phyloP scores from a whole-genome alignment of 805 yeast genomes.

The Candida broadrunensis region DNA sequence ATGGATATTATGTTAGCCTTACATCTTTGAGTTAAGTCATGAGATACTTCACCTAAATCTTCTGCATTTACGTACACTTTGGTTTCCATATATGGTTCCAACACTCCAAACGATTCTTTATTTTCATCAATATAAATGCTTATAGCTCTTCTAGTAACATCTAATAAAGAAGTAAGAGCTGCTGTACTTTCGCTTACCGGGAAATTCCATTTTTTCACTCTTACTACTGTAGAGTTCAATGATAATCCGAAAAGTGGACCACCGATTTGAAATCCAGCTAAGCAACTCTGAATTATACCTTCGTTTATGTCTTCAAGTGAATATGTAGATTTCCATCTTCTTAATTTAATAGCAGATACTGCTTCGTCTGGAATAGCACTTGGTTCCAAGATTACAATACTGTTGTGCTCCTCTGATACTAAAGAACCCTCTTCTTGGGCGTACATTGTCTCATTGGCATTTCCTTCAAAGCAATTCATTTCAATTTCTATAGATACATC shows the following conservation, averaged over 20 bases:
- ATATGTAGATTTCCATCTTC: constrained; percentile 49
- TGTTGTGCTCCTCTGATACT: constrained; percentile 45
- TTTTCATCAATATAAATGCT: constrained; percentile 16
- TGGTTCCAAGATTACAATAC: constrained; percentile 37
- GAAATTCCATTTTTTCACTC: constrained; percentile 49
- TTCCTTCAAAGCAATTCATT: constrained; percentile 38
- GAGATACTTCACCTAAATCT: constrained; percentile 78
- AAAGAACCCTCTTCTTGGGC: constrained; percentile 41
- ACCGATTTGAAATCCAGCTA: constrained; percentile 64
- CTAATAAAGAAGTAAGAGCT: constrained; percentile 41
- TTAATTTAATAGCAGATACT: constrained; percentile 23
- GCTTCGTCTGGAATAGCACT: constrained; percentile 24
- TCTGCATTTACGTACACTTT: constrained; percentile 63
- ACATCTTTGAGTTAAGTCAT: constrained; percentile 77
- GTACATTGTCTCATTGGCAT: constrained; percentile 23
- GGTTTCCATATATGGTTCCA: constrained; percentile 89
- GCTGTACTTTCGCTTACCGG: constrained; percentile 47
- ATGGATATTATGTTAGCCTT: constrained; percentile 72
- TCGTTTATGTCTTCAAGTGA: constrained; percentile 51
- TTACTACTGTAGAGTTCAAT: constrained; percentile 58
- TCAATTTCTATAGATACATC: constrained; percentile 20
- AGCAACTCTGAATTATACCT: constrained; percentile 54
- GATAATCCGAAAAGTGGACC: constrained; percentile 58
- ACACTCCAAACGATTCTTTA: constrained; percentile 44
- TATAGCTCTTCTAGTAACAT: constrained; percentile 40